Base-by-base conservation (phyloP, 2,329 filamentous ascomycete species). In the Beauveria sp. region DNA sequence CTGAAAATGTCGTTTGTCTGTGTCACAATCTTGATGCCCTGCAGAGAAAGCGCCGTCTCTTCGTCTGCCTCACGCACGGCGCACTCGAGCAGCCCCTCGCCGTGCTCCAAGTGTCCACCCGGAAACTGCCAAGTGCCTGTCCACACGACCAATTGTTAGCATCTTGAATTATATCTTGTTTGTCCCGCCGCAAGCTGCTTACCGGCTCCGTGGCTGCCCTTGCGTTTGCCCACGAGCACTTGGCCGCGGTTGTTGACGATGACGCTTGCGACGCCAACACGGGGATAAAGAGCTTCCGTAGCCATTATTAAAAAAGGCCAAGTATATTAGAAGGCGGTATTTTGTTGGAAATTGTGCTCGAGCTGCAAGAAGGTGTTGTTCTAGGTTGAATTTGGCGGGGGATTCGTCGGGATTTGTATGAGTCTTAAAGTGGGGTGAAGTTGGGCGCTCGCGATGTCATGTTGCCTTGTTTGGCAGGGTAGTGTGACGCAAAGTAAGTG, bases 41-140 rank as follows among this genome's bases (percentile, higher is more conserved):
- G 75, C 1, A 91, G 76, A 0, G 72, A 67, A 0, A 91, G 76
- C 0, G 82, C 87, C 0, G 89, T 91, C 68, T 93, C 90, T 70
- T 93, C 90, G 0, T 83, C 69, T 0, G 83, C 77, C 72, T 93
- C 90, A 4, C 90, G 81, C 52, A 75, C 79, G 0, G 88, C 88
- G 62, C 89, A 91, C 0, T 73, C 70, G 22, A 84, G 77, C 37
- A 84, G 79, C 2, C 77, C 77, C 69, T 93, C 90, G 63, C 82
- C 81, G 61, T 83, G 81, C 63, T 93, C 90, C 18, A 92, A 80
- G 67, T 93, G 89, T 0, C 90, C 90, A 24, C 90, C 90, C 0
- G 90, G 89, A 16, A 91, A 81, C 55, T 85, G 86, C 73, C 81
- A 84, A 0, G 82, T 85, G 1, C 83, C 85, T 82, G 37, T 4